These are phyloP conservation scores for Aspergillus glaucus DNA, from an alignment of 2,329 filamentous ascomycete species.

Conservation along the genomic window DNA sequence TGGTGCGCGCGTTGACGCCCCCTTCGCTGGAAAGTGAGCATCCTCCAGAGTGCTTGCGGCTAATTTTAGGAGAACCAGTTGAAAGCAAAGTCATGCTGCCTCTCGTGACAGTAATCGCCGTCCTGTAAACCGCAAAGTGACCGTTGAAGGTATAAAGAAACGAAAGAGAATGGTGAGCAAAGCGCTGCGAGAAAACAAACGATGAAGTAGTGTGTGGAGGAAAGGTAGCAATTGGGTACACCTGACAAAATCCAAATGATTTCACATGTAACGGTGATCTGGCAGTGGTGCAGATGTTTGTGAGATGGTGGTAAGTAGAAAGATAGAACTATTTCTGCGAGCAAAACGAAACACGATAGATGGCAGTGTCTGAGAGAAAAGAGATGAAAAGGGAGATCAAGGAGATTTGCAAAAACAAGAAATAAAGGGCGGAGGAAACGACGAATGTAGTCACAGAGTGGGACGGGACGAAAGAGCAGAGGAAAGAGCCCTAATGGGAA, in stretches of 20 bases:
- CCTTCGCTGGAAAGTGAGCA: conserved; percentile 14
- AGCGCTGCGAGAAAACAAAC: conserved; percentile 5
- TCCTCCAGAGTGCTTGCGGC: conserved; percentile 18
- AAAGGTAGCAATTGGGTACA: conserved; percentile 5
- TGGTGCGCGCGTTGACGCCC: conserved; percentile 9
- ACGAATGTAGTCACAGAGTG: not conserved
- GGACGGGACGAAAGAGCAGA: not conserved
- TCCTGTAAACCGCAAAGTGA: not conserved
- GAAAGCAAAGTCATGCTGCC: conserved; percentile 24
- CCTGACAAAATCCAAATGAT: conserved; percentile 16
- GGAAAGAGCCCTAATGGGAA: not conserved
- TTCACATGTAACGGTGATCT: conserved; percentile 19
- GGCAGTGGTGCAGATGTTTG: conserved; percentile 13
- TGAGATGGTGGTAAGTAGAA: conserved; percentile 16
- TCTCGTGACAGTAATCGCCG: conserved; percentile 1
- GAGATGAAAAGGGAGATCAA: conserved; percentile 15
- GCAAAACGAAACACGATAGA: conserved; percentile 13
- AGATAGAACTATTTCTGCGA: conserved; percentile 7
- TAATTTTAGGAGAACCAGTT: conserved; percentile 17
- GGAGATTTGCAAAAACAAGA: conserved; percentile 1
- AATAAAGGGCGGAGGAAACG: conserved; percentile 3
- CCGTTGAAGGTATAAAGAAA: not conserved
- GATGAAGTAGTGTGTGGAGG: conserved; percentile 6
- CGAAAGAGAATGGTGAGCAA: not conserved
- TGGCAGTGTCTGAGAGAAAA: conserved; percentile 14